Evolutionary conservation across 2,329 filamentous ascomycete species (phyloP), one percentile per base, ranked within the genome.

Genomic region (Camillea tinctor): DNA sequence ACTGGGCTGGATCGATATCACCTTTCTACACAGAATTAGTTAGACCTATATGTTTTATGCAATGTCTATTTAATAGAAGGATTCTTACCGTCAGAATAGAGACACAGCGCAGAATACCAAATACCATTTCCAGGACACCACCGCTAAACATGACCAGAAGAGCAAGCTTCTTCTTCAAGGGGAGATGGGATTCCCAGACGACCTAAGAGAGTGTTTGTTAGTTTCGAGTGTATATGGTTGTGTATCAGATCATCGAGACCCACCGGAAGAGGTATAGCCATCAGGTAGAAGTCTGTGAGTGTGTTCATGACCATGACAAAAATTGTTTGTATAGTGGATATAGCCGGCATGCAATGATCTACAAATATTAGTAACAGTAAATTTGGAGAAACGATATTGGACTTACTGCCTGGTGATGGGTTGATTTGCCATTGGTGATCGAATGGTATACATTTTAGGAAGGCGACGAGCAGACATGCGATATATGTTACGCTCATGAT

Each of bases 121-220:
- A 79, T 17, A 78, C 75, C 73, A 82, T 82, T 56, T 82, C 78
- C 60, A 84, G 79, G 9, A 81, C 69, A 2, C 79, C 81, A 30
- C 80, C 81, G 53, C 78, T 77, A 67, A 84, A 84, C 64, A 84
- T 75, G 15, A 80, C 36, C 9, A 81, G 68, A 13, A 84, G 74
- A 48, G 78, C 74, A 21, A 79, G 53, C 65, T 84, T 84, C 54
- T 71, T 73, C 44, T 60, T 63, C 57, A 71, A 70, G 13, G 73
- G 74, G 6, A 83, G 73, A 52, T 75, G 74, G 0, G 80, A 76
- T 65, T 75, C 76, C 73, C 79, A 81, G 1, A 84, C 71, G 65
- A 83, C 56, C 66, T 68, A 54, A n/a, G 24, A 40, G 20, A 2
- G n/a, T 26, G 15, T 6, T 44, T n/a, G 24, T 59, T 17, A 59